These are phyloP conservation scores for Prunus campanulata DNA, from an alignment of 306 rosid genomes.

Conservation along the genomic window DNA sequence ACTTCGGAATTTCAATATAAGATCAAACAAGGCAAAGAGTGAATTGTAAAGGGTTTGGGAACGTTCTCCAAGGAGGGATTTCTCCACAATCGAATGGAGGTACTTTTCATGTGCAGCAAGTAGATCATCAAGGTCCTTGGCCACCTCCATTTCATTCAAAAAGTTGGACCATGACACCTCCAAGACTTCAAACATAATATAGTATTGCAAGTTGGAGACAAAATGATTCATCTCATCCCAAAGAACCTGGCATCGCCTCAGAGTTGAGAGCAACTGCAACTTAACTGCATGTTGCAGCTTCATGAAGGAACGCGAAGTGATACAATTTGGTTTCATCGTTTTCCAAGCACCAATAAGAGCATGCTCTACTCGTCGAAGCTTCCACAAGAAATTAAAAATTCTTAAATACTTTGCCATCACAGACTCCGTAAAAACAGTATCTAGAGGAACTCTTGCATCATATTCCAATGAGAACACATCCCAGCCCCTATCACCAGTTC, in stretches of 20 bases:
- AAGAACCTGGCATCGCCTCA: conserved; percentile 95
- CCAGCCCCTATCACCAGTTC: conserved; percentile 90
- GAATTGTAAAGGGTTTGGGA: conserved; percentile 83
- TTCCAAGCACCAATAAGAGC: conserved; percentile 96
- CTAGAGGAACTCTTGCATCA: conserved; percentile 89
- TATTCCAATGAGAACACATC: conserved; percentile 95
- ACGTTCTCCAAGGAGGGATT: conserved; percentile 91
- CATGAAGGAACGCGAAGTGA: conserved; percentile 72
- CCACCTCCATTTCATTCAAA: conserved; percentile 81
- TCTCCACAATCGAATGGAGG: conserved; percentile 81
- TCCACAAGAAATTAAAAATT: conserved; percentile 92
- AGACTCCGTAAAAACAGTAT: conserved; percentile 87
- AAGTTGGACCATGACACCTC: conserved; percentile 92
- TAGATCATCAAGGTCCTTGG: conserved; percentile 92
- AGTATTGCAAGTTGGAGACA: conserved; percentile 87
- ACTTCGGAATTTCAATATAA: conserved; percentile 79
- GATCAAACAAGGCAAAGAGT: conserved; percentile 79
- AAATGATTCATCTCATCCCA: conserved; percentile 99
- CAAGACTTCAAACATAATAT: conserved; percentile 96
- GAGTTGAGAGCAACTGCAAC: conserved; percentile 74
- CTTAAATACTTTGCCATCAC: conserved; percentile 91
- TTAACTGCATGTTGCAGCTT: conserved; percentile 70
- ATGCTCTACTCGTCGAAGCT: conserved; percentile 93
- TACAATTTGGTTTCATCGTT: conserved; percentile 94
- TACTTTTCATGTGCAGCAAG: conserved; percentile 95